Evolutionary conservation across 805 yeast species (phyloP), one percentile per base, ranked within the genome.

Genomic region (Jamesozyma piceae): DNA sequence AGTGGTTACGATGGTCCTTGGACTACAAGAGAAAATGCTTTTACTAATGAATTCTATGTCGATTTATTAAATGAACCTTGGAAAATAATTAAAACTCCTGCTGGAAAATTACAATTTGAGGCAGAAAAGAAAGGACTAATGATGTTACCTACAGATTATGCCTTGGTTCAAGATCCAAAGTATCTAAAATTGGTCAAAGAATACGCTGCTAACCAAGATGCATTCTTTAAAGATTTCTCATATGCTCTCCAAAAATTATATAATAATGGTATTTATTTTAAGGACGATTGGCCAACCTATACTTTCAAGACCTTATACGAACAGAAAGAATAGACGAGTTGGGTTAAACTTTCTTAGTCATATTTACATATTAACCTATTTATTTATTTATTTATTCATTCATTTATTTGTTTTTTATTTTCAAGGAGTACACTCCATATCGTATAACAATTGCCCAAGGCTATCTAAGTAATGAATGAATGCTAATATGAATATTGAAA

Each of bases 1-100:
- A 75, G 87, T 19, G 94, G 94, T 2, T 86, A 71, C 67, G 92
- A 83, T 49, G 95, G 95, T 11, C 88, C 89, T 46, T 86, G 95
- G 95, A 88, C 90, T 27, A 81, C 80, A 42, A 75, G 82, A 34
- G 87, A 92, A 43, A 83, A 82, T 22, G 62, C 69, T 49, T 82
- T 86, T 60, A 70, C 80, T 41, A 86, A 85, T 66, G 84, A 83
- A 33, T 86, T 83, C 62, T 86, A 65, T 65, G 69, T 73, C 44
- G 55, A 71, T 31, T 65, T 84, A 58, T 49, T 77, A 33, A 67
- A 74, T 38, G 80, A 78, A 50, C 65, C 69, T 41, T 69, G 78
- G 79, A 66, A 61, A 42, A 57, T 67, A 67, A 68, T 75, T 57
- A 66, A 77, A 60, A 71, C 85, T 78, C 65, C 66, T 52, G 63